phyloP scores from a whole-genome alignment of 176 grass and related monocot genomes.

The Eleusine coracana region DNA sequence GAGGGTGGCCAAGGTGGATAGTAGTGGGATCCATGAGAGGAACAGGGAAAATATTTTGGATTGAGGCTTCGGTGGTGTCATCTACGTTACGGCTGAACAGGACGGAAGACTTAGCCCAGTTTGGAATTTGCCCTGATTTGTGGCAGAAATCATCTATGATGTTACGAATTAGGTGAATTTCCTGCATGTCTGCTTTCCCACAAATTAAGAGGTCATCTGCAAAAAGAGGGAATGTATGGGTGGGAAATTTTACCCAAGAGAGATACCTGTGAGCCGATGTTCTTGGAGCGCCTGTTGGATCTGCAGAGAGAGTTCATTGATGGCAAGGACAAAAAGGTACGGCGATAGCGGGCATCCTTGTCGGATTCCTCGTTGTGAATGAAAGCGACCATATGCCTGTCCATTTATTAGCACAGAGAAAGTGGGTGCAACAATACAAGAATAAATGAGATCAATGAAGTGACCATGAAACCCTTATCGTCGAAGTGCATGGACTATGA shows the following conservation, averaged over 20 bases:
- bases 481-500: rapidly evolving
- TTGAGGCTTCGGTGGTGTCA: neutral
- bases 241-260: rapidly evolving
- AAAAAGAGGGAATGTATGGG: neutral
- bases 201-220: neutral
- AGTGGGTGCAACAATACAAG: rapidly evolving
- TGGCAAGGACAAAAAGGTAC: neutral
- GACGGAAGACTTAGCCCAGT: neutral
- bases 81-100: neutral
- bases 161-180: neutral
- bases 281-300: neutral
- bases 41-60: neutral
- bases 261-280: rapidly evolving
- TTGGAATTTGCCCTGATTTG: neutral
- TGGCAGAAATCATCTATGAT: neutral
- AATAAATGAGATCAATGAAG: neutral
- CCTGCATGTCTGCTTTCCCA: neutral
- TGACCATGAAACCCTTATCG: neutral
- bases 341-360: neutral
- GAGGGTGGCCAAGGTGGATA: neutral
- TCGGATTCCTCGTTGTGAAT: neutral
- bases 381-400: neutral
- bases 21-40: neutral
- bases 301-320: neutral
- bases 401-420: neutral